Conservation (phyloP, 75 land plant species). For the Selaginella tamariscina region DNA sequence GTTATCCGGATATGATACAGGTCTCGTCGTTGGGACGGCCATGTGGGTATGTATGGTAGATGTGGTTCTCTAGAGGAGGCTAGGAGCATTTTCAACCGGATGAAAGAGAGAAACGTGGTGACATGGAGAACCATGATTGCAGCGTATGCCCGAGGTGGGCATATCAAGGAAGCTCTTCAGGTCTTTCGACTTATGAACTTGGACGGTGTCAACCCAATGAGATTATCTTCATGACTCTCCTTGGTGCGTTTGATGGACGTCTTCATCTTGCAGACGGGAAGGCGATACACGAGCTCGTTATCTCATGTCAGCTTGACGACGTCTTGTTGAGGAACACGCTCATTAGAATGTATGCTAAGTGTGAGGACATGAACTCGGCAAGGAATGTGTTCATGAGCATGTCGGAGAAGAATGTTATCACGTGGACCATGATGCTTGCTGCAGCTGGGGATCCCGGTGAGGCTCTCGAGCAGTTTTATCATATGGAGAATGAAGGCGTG, state of each 20-base stretch:
- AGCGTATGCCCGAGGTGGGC: constrained; percentile 31
- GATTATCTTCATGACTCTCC: constrained; percentile 29
- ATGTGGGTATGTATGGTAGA: too few relatives aligned
- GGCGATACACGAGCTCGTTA: not conserved
- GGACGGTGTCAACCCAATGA: constrained; percentile 29
- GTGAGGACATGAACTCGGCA: not conserved
- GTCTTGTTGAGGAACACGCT: not conserved
- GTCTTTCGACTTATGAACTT: constrained; percentile 29
- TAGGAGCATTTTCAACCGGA: too few relatives aligned
- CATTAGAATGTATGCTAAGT: constrained; percentile 8
- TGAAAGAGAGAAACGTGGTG: constrained; percentile 27
- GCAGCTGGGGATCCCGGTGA: not conserved
- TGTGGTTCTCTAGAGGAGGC: too few relatives aligned
- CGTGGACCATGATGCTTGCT: not conserved
- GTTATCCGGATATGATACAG: too few relatives aligned
- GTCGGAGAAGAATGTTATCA: not conserved
- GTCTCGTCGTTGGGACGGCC: too few relatives aligned
- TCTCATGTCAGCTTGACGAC: not conserved
- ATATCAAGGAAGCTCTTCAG: constrained; percentile 23
- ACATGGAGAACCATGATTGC: constrained; percentile 46
- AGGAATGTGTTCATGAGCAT: not conserved
- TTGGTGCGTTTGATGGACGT: constrained; percentile 39
- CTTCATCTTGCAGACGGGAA: constrained; percentile 15
- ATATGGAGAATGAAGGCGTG: not conserved
- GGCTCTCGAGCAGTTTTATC: not conserved